These are phyloP conservation scores for Talaromyces sp. DNA, from an alignment of 2,329 filamentous ascomycete genomes.

Conservation along the genomic window DNA sequence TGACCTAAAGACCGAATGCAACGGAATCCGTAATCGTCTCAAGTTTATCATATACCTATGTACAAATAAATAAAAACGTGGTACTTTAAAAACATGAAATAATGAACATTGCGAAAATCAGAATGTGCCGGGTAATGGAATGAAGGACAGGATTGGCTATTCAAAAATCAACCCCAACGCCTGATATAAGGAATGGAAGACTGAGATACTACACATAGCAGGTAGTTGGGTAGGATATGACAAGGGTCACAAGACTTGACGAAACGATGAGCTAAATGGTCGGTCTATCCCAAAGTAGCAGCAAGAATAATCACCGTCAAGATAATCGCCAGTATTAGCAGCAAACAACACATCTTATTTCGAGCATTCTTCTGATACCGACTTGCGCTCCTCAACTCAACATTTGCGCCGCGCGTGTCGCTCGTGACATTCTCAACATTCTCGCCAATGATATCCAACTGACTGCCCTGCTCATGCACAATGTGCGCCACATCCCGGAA, in stretches of 20 bases:
- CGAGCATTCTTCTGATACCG: slow-evolving; percentile 93
- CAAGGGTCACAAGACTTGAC: neutral
- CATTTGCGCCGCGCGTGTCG: slow-evolving; percentile 79
- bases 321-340: slow-evolving; percentile 85
- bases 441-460: slow-evolving; percentile 79
- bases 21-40: neutral
- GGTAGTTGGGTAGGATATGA: neutral
- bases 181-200: neutral
- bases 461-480: slow-evolving; percentile 86
- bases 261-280: neutral
- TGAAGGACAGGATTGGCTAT: neutral
- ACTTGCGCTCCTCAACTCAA: slow-evolving; percentile 79
- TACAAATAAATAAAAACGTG: neutral
- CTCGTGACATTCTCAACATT: slow-evolving; percentile 81
- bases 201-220: neutral
- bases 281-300: slow-evolving; percentile 65
- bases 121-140: slow-evolving; percentile 2
- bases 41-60: neutral
- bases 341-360: slow-evolving; percentile 87
- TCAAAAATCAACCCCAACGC: neutral
- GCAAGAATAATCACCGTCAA: slow-evolving; percentile 86
- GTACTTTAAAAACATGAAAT: neutral
- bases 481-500: slow-evolving; percentile 98
- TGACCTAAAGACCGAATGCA: neutral
- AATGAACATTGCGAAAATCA: neutral